Evolutionary conservation across 169 alveolate species (phyloP).

Genomic region (Hepatocystis sp.): DNA sequence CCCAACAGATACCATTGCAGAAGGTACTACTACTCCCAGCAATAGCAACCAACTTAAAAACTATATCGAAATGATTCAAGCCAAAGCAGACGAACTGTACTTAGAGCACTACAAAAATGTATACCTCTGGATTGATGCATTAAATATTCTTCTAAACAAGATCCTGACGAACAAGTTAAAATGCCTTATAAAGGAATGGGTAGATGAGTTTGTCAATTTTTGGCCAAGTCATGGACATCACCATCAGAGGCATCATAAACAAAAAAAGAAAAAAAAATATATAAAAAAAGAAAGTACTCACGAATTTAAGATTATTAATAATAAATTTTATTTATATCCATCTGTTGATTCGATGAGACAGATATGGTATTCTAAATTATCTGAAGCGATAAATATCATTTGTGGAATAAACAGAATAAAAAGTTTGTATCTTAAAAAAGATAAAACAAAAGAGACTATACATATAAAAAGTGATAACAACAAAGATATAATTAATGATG

Average conservation of each 20-base stretch:
- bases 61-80: slow-evolving; percentile 83
- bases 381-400: slow-evolving; percentile 62
- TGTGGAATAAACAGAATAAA: slow-evolving; percentile 77
- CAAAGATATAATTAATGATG: slow-evolving; percentile 41
- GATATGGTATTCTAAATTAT: slow-evolving; percentile 53
- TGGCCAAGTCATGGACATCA: slow-evolving; percentile 77
- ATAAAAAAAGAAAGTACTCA: slow-evolving; percentile 60
- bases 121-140: slow-evolving; percentile 90
- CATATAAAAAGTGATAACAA: slow-evolving; percentile 53
- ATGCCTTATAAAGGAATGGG: slow-evolving; percentile 87
- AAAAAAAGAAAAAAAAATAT: no score
- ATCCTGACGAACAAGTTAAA: slow-evolving; percentile 85
- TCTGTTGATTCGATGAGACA: slow-evolving; percentile 73
- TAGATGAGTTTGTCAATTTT: slow-evolving; percentile 86
- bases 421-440: slow-evolving; percentile 79
- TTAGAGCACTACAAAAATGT: slow-evolving; percentile 89
- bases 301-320: slow-evolving; percentile 59
- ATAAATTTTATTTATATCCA: slow-evolving; percentile 49
- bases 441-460: slow-evolving; percentile 71
- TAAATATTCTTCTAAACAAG: slow-evolving; percentile 87
- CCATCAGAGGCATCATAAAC: no score
- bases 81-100: slow-evolving; percentile 82
- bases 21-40: no score
- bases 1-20: no score
- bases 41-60: slow-evolving; percentile 33